A percentile compares a stretch with the other conserved stretches of the same genome.
Evolutionary conservation across 305 asterid genomes (phyloP).

Genomic region (Plantago coronopus): DNA sequence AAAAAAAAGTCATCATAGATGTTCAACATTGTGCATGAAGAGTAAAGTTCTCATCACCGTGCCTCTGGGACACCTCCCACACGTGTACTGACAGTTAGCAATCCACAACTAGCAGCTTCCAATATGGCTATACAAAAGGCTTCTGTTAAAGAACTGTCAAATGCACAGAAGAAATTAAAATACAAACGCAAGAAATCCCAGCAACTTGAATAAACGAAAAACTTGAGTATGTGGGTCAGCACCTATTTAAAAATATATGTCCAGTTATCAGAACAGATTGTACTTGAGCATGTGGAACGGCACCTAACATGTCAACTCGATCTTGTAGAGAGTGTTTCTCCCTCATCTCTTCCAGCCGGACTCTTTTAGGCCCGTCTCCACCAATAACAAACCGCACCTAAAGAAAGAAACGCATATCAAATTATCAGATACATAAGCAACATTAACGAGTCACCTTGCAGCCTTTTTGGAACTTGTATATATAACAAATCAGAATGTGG

Average conservation of each 20-base stretch:
- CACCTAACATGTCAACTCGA: slow-evolving; percentile 97
- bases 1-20: background rate
- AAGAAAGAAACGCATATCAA: slow-evolving; percentile 19
- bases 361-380: slow-evolving; percentile 99
- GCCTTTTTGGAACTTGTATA: background rate
- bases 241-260: slow-evolving; percentile 94
- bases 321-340: slow-evolving; percentile 97
- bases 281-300: slow-evolving; percentile 96
- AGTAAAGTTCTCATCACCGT: slow-evolving; percentile 37
- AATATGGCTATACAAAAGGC: slow-evolving; percentile 97
- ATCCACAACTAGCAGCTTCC: slow-evolving; percentile 99
- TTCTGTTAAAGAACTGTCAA: slow-evolving; percentile 86
- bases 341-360: slow-evolving; percentile 95
- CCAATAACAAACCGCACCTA: slow-evolving; percentile 94
- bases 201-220: slow-evolving; percentile 10
- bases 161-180: background rate
- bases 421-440: slow-evolving; percentile 12
- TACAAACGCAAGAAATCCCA: background rate
- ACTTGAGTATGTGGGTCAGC: background rate
- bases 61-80: slow-evolving; percentile 99
- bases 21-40: slow-evolving; percentile 24
- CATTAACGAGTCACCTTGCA: background rate
- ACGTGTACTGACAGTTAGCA: slow-evolving; percentile 94
- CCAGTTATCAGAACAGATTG: slow-evolving; percentile 81
- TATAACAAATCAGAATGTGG: background rate